Evolutionary conservation across 176 grass and related monocot genomes (phyloP).

Genomic region (Lolium multiflorum): DNA sequence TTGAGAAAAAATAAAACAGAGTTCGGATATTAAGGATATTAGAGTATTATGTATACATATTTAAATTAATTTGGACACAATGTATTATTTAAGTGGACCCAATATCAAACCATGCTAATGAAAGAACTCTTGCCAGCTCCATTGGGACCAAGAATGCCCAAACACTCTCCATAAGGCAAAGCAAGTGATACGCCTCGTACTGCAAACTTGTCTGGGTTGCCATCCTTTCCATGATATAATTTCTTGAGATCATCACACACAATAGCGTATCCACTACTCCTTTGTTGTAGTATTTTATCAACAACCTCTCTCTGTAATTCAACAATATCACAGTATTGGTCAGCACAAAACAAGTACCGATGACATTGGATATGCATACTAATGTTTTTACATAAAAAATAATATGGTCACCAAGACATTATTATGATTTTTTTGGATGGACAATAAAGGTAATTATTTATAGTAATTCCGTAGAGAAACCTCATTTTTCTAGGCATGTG

Average conservation of each 20-base stretch:
- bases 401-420: too few relatives aligned
- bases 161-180: slow-evolving; percentile 84
- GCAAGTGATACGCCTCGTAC: slow-evolving; percentile 91
- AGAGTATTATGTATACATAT: neutral
- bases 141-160: slow-evolving; percentile 96
- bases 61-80: too few relatives aligned
- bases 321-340: slow-evolving; percentile 11
- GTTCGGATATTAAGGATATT: too few relatives aligned
- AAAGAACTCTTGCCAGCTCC: slow-evolving; percentile 96
- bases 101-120: slow-evolving; percentile 87
- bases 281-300: slow-evolving; percentile 58
- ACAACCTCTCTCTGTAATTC: slow-evolving; percentile 69
- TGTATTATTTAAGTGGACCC: slow-evolving; percentile 2
- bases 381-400: too few relatives aligned
- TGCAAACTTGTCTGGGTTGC: slow-evolving; percentile 86
- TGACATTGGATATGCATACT: too few relatives aligned
- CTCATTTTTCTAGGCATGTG: too few relatives aligned
- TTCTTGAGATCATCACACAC: slow-evolving; percentile 86
- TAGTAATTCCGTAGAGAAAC: too few relatives aligned
- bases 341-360: neutral
- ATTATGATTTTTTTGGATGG: too few relatives aligned
- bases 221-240: slow-evolving; percentile 84
- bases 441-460: too few relatives aligned
- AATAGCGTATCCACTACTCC: slow-evolving; percentile 60
- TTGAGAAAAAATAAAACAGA: neutral